Percentiles rank a stretch among this genome's conserved stretches.
Evolutionary conservation across 2,329 filamentous ascomycete species (phyloP).

Genomic region (Lasiodiplodia sp.): DNA sequence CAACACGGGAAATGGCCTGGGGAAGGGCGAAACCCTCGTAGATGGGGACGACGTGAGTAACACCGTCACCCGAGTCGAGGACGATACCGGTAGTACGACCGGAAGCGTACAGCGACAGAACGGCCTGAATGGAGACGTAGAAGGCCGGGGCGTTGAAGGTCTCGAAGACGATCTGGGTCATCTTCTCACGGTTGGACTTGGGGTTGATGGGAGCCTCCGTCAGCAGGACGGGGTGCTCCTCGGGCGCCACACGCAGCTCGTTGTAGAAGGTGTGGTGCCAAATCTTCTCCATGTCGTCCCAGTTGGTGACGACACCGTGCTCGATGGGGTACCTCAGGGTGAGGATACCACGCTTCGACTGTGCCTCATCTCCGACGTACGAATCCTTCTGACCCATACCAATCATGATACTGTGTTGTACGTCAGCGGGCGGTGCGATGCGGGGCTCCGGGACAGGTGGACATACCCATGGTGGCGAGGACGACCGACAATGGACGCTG

Average conservation of each 20-base stretch:
- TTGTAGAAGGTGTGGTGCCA: constrained; percentile 99
- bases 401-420: constrained; percentile 90
- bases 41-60: constrained; percentile 99
- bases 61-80: constrained; percentile 99
- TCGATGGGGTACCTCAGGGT: constrained; percentile 99
- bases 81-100: constrained; percentile 99
- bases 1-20: constrained; percentile 99
- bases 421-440: constrained; percentile 47
- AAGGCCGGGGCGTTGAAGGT: constrained; percentile 99
- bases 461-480: constrained; percentile 99
- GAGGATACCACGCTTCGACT: constrained; percentile 99
- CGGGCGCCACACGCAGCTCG: constrained; percentile 98
- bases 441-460: constrained; percentile 33
- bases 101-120: constrained; percentile 98
- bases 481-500: constrained; percentile 99
- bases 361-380: constrained; percentile 99
- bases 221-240: constrained; percentile 99
- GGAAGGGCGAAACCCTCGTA: constrained; percentile 99
- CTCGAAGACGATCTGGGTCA: constrained; percentile 99
- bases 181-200: constrained; percentile 99
- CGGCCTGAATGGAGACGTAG: constrained; percentile 99
- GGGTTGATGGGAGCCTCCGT: constrained; percentile 99
- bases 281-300: constrained; percentile 99
- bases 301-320: constrained; percentile 99
- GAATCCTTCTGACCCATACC: constrained; percentile 99